Percentiles rank a stretch among this genome's conserved stretches.
Evolutionary conservation across 441 rosid genomes (phyloP).

Genomic region (Eruca vesicaria): DNA sequence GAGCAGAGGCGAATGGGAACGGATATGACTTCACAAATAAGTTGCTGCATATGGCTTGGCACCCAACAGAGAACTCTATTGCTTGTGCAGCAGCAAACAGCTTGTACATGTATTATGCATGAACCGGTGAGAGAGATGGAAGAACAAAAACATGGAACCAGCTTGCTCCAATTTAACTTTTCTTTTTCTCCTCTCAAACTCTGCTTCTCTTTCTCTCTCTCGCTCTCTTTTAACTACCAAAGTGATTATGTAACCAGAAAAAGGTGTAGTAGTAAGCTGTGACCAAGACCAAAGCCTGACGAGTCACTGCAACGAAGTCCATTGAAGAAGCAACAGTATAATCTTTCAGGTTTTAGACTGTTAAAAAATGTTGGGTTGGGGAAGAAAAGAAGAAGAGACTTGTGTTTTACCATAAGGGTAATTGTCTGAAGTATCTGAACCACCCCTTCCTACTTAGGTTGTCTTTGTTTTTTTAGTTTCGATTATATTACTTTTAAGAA

Average conservation of each 20-base stretch:
- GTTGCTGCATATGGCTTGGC: constrained; percentile 97
- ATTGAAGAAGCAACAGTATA: constrained; percentile 20
- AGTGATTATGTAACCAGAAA: constrained; percentile 31
- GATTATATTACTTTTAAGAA: constrained; percentile 14
- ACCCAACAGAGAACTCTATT: constrained; percentile 87
- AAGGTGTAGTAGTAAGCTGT: constrained; percentile 32
- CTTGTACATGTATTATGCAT: constrained; percentile 98
- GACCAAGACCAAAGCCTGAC: constrained; percentile 30
- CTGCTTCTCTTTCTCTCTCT: constrained; percentile 1
- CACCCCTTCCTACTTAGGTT: constrained; percentile 28
- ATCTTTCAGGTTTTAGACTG: constrained; percentile 14
- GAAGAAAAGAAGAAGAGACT: constrained; percentile 24
- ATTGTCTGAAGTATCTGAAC: constrained; percentile 22
- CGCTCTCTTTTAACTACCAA: constrained; percentile 26
- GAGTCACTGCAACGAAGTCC: constrained; percentile 14
- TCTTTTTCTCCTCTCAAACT: constrained; percentile 28
- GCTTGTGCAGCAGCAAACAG: constrained; percentile 99
- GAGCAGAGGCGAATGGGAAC: constrained; percentile 79
- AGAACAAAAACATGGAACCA: constrained; percentile 21
- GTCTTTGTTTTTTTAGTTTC: constrained; percentile 4
- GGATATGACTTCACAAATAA: constrained; percentile 83
- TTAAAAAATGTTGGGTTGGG: constrained; percentile 17
- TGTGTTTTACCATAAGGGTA: constrained; percentile 21
- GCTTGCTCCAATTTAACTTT: constrained; percentile 28
- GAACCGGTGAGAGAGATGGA: constrained; percentile 29